These are phyloP conservation scores for Scedosporium minutisporum DNA, from an alignment of 2,329 filamentous ascomycete species.

Conservation along the genomic window DNA sequence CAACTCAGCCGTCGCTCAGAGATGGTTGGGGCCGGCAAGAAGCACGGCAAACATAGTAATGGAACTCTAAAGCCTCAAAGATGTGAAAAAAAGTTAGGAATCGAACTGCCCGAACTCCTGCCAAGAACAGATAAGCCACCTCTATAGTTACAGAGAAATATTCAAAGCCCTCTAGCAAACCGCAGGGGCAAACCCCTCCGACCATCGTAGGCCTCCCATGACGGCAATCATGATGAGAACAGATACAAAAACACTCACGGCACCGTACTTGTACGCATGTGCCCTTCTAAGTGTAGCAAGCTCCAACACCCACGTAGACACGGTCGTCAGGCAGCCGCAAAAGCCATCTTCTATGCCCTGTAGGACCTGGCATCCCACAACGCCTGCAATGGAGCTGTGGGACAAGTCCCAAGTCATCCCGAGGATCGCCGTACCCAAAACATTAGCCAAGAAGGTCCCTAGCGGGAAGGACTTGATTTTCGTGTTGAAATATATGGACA, in stretches of 20 bases:
- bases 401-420: conserved; percentile 73
- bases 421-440: conserved; percentile 64
- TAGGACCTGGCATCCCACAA: conserved; percentile 57
- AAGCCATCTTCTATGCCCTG: conserved; percentile 60
- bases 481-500: conserved; percentile 61
- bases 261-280: conserved; percentile 59
- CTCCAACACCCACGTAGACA: conserved; percentile 59
- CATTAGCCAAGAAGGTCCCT: conserved; percentile 77
- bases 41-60: no score
- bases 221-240: conserved; percentile 54
- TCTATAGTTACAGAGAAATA: not conserved
- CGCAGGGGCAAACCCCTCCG: conserved; percentile 30
- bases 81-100: no score
- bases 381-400: conserved; percentile 47
- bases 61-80: no score
- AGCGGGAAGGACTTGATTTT: conserved; percentile 61
- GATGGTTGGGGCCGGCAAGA: no score
- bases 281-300: conserved; percentile 40
- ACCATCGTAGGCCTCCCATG: conserved; percentile 71
- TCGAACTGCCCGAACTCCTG: no score
- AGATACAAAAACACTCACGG: conserved; percentile 47
- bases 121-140: not conserved
- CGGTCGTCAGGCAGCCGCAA: conserved; percentile 56
- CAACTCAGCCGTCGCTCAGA: no score
- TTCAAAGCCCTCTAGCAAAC: not conserved